Evolutionary conservation across 1,284 basidiomycete genomes (phyloP), one percentile per base, ranked within the genome.

Genomic region (Anthracocystis panici-leucophaei): DNA sequence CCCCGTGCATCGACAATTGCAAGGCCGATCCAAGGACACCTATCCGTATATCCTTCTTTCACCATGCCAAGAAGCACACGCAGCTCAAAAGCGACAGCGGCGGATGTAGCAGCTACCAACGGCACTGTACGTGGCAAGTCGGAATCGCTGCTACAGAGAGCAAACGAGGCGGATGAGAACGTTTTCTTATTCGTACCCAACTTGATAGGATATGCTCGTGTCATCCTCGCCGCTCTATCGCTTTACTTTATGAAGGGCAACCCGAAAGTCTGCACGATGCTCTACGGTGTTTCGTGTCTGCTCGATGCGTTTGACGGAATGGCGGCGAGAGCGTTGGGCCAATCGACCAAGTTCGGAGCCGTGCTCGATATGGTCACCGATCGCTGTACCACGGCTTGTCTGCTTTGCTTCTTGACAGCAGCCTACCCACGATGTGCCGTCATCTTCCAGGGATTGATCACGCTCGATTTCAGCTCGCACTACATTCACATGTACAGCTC

Each of bases 401-500:
- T 99, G 71, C 88, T 99, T 33, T 97, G 94, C 86, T 98, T 96
- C 88, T 90, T 99, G 44, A 91, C 94, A 10, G 92, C 92, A 7
- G 92, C 91, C 48, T 99, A 97, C 86, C 94, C 94, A 9, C 83
- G 87, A 35, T 93, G 88, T 77, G 92, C 95, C 3, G 88, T 97
- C 56, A 83, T 92, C 55, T 98, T 99, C 88, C 95, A 97, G 87
- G 92, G 92, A 86, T 90, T 99, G 71, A 98, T 99, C 86, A 91
- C 95, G 0, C 91, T 99, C 73, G 97, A 99, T 87, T 99, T 99
- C 86, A 92, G 92, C 76, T 96, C 94, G 81, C 96, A 99, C 86
- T 99, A 98, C 88, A 98, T 99, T 90, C 97, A 99, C 88, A 99
- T 99, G 96, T 97, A 98, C 87, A 96, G 96, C 81, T 97, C 97